Conservation (phyloP, 768 basidiomycete species). For the Lactarius trivialis region DNA sequence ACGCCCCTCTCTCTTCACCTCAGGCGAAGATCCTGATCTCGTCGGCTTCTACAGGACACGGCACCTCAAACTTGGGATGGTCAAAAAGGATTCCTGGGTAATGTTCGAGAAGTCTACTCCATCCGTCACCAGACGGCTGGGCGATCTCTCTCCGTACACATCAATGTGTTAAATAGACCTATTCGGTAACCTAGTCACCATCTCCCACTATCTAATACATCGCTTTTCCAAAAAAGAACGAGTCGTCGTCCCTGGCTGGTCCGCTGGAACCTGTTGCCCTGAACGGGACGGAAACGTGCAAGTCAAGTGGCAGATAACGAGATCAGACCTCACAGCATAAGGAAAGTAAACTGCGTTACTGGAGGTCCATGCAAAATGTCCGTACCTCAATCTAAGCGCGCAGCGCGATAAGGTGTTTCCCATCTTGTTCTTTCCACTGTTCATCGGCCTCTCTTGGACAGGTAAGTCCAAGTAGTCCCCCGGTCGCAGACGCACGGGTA, state of each 20-base stretch:
- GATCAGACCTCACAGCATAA: neutral
- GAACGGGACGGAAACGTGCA: constrained; percentile 1
- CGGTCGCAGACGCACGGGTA: neutral
- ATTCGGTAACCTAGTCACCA: neutral
- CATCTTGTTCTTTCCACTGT: constrained; percentile 4
- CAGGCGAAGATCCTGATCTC: no score
- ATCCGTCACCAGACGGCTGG: neutral
- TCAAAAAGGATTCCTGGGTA: no score
- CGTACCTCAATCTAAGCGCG: constrained; percentile 17
- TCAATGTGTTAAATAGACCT: neutral
- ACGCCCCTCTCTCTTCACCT: no score
- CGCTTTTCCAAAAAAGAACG: neutral
- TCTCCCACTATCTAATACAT: neutral
- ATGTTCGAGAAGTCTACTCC: neutral
- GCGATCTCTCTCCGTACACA: neutral
- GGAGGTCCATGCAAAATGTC: neutral
- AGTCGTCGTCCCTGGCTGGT: neutral
- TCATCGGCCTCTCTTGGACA: neutral
- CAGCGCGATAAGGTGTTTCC: constrained; percentile 6
- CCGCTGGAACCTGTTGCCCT: constrained; percentile 1
- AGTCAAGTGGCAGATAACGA: constrained; percentile 7
- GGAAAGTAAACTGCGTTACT: constrained; percentile 3
- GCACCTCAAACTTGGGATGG: neutral
- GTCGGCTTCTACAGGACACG: neutral
- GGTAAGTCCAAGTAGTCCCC: neutral